These are phyloP conservation scores for Coffea humblotiana DNA, from an alignment of 305 asterid genomes.

Conservation along the genomic window DNA sequence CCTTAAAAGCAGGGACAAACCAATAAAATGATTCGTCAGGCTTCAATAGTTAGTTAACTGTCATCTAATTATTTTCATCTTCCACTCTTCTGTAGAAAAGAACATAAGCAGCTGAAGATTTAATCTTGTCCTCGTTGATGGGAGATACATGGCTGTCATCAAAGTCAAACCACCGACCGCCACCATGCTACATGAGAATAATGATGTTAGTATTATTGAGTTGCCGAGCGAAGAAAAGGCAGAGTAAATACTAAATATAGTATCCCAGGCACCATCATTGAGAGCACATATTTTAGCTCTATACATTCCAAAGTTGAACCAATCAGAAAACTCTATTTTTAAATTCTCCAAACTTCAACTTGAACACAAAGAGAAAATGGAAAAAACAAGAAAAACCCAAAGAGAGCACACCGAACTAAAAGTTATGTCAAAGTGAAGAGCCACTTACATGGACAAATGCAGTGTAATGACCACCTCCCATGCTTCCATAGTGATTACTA, in stretches of 20 bases:
- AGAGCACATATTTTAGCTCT: not conserved
- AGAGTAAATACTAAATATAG: not conserved
- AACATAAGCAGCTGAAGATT: conserved; percentile 90
- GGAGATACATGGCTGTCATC: conserved; percentile 85
- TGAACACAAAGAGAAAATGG: not conserved
- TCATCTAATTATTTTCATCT: conserved; percentile 26
- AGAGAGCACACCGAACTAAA: not conserved
- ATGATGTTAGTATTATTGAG: conserved; percentile 7
- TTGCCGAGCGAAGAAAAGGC: not conserved
- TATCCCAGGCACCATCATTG: not conserved
- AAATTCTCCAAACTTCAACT: not conserved
- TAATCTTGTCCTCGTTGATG: conserved; percentile 80
- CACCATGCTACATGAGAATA: conserved; percentile 66
- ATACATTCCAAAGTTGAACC: not conserved
- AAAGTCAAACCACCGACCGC: conserved; percentile 83
- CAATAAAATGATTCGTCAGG: conserved; percentile 5
- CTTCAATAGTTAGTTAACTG: conserved; percentile 5
- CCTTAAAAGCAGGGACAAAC: not conserved
- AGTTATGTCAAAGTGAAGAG: not conserved
- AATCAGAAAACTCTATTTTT: not conserved
- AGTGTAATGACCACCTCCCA: conserved; percentile 97
- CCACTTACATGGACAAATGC: conserved; percentile 81
- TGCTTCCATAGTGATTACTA: conserved; percentile 95
- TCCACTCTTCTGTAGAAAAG: conserved; percentile 80
- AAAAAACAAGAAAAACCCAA: conserved; percentile 13